Base-by-base conservation (phyloP, 805 yeast species). In the Candida maris region DNA sequence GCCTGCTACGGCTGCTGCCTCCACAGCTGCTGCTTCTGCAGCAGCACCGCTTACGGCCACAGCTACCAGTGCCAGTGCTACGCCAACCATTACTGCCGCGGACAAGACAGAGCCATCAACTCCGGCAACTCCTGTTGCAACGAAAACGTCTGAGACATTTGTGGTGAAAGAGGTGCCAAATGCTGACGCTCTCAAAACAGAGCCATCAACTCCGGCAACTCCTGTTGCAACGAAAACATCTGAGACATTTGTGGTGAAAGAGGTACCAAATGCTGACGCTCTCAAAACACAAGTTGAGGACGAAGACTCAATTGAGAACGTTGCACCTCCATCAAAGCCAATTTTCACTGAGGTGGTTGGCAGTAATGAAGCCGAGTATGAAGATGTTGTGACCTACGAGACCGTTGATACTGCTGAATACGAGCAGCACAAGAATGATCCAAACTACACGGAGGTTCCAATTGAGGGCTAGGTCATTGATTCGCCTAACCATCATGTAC, bases 361-460 rank as follows among this genome's bases (percentile, higher is more conserved):
- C 36, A 45, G 39, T 43, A 28, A 39, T 15, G 42, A 41, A 18
- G 45, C 39, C 23, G 60, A 53, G n/a, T 57, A 45, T 32, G 59
- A 49, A 16, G 68, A 63, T 30, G 64, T 60, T 30, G 49, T 55
- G 16, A 56, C 64, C 6, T 70, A 73, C 45, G 77, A 73, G 52
- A 75, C 76, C 24, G 70, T 75, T 20, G 64, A 68, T 22, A 73
- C 72, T 42, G 54, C 39, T 15, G 80, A 75, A 44, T 75, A 48
- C 48, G 68, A 66, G 33, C 56, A 58, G 5, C 50, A 75, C 61
- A 64, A 61, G 47, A 58, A 57, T 42, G 68, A 75, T 53, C 77
- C 79, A 13, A 54, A 73, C 49, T 75, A 75, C 55, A 52, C 73
- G 49, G 71, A 68, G 48, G 41, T 54, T 36, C 38, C 54, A 19